Conservation (phyloP, 139 green algal species). For the Chlorella sp. region DNA sequence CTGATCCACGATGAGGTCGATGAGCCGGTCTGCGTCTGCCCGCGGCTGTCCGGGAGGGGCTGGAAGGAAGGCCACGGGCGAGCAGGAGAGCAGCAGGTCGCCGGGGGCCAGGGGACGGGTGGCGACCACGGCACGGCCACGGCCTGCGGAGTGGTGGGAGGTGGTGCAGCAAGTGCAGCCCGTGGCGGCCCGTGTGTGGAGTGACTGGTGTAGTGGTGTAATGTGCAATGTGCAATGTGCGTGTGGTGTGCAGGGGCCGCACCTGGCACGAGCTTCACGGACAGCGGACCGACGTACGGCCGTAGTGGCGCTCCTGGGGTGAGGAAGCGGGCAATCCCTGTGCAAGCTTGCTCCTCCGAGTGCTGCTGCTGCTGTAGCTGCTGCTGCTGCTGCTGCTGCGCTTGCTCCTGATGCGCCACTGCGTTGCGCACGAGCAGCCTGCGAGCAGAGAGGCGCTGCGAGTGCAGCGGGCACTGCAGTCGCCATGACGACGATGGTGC, state of each 20-base stretch:
- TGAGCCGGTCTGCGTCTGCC: not conserved
- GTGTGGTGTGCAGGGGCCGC: not conserved
- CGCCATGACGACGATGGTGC: no score
- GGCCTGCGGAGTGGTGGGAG: not conserved
- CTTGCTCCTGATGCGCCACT: no score
- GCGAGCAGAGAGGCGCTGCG: no score
- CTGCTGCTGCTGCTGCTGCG: no score
- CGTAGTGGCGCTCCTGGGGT: no score
- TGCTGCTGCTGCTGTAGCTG: no score
- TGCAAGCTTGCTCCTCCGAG: no score
- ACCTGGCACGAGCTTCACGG: not conserved
- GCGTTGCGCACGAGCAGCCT: no score
- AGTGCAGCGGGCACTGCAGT: no score
- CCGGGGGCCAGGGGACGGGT: not conserved
- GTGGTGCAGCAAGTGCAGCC: not conserved
- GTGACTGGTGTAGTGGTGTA: not conserved
- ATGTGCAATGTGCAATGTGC: not conserved
- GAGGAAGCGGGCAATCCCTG: no score
- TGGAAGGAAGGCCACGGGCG: not conserved
- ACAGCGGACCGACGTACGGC: not conserved
- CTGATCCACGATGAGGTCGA: not conserved
- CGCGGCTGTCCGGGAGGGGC: no score
- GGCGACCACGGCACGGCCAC: not conserved
- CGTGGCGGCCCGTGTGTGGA: not conserved
- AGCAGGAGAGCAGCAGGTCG: not conserved